A percentile compares a stretch with the other conserved stretches of the same genome.
Evolutionary conservation across 2,329 filamentous ascomycete species (phyloP).

Genomic region (Albophoma yamanashiensis): DNA sequence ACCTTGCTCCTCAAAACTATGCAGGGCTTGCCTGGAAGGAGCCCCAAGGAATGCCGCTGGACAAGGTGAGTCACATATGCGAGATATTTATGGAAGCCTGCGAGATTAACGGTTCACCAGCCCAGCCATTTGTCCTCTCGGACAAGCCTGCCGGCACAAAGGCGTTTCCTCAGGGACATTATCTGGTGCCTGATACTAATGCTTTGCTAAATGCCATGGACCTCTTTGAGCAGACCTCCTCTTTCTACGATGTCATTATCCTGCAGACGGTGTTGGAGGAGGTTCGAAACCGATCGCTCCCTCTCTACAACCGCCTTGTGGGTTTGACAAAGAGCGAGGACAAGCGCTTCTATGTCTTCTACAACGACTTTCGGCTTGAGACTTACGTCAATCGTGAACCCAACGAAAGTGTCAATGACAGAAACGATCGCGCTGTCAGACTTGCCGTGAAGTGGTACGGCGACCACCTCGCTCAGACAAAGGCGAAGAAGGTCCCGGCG

Average conservation of each 20-base stretch:
- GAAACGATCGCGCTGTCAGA: conserved; percentile 87
- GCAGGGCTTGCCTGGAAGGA: conserved; percentile 59
- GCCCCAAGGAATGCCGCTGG: conserved; percentile 74
- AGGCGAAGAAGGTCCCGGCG: conserved; percentile 52
- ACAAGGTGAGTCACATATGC: conserved; percentile 44
- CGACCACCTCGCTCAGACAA: conserved; percentile 62
- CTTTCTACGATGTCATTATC: conserved; percentile 94
- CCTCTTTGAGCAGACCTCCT: conserved; percentile 81
- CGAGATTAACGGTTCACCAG: conserved; percentile 29
- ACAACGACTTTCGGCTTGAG: conserved; percentile 94
- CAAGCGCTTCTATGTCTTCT: conserved; percentile 97
- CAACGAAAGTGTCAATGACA: conserved; percentile 87
- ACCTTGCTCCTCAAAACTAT: conserved; percentile 88
- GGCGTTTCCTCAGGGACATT: conserved; percentile 76
- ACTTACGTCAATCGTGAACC: conserved; percentile 68
- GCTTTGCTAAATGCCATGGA: conserved; percentile 94
- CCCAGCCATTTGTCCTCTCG: conserved; percentile 75
- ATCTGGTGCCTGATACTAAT: conserved; percentile 93
- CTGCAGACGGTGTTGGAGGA: conserved; percentile 95
- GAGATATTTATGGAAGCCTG: neutral
- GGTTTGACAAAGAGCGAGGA: conserved; percentile 89
- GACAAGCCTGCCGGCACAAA: conserved; percentile 79
- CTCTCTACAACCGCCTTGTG: conserved; percentile 88
- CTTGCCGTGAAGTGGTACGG: conserved; percentile 83
- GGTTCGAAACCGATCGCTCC: conserved; percentile 83